Conservation (phyloP, 345 rosid genomes). For the Acer negundo region DNA sequence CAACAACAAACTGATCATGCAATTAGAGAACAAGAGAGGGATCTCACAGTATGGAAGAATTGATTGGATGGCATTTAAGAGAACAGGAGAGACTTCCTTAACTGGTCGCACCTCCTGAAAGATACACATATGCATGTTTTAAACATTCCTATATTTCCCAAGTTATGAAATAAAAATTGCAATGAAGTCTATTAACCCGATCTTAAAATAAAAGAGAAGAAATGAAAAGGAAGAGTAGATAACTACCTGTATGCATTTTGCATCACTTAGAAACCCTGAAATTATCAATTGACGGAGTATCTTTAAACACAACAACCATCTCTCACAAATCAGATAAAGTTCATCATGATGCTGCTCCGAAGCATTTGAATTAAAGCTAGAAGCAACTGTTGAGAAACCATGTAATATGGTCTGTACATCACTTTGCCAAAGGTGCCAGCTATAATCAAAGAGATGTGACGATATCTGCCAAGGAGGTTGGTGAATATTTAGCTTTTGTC, state of each 20-base stretch:
- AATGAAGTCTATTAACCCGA: background rate
- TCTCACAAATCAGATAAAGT: conserved; percentile 79
- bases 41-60: conserved; percentile 89
- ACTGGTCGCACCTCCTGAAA: conserved; percentile 82
- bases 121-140: conserved; percentile 20
- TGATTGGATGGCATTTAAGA: conserved; percentile 77
- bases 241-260: conserved; percentile 75
- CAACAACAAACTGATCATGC: too few relatives aligned
- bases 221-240: conserved; percentile 9
- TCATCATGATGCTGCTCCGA: conserved; percentile 70
- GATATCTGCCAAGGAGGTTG: conserved; percentile 69
- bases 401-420: conserved; percentile 82
- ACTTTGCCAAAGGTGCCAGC: conserved; percentile 97
- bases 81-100: conserved; percentile 84
- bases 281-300: conserved; percentile 78
- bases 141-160: conserved; percentile 10
- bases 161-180: background rate
- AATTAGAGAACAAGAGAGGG: conserved; percentile 11
- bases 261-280: conserved; percentile 91
- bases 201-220: background rate
- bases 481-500: conserved; percentile 21
- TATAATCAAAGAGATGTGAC: conserved; percentile 73
- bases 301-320: conserved; percentile 93
- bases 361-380: conserved; percentile 54
- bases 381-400: conserved; percentile 68